Percentiles rank a stretch among this genome's conserved stretches.
These are phyloP conservation scores for Geranomyces michiganensis DNA, from an alignment of 192 early-diverging fungal genomes.

Conservation along the genomic window DNA sequence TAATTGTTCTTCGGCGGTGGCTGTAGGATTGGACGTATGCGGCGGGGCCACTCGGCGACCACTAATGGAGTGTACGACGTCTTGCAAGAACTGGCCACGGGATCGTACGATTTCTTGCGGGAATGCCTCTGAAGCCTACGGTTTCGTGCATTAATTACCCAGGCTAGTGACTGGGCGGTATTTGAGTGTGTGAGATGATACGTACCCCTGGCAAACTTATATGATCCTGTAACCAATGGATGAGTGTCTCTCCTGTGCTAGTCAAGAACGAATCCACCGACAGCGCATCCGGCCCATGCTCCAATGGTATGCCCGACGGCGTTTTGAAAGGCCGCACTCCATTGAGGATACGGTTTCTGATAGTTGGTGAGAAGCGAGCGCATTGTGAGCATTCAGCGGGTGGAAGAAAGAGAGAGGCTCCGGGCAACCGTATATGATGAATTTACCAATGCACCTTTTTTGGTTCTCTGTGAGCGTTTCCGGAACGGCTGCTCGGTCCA, in stretches of 20 bases:
- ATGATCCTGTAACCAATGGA: conserved; percentile 52
- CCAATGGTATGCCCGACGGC: conserved; percentile 47
- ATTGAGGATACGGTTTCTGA: conserved; percentile 38
- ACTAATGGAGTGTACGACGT: conserved; percentile 49
- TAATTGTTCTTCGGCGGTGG: conserved; percentile 33
- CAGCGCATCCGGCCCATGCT: conserved; percentile 18
- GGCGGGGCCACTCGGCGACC: conserved; percentile 16
- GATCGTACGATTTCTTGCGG: conserved; percentile 27
- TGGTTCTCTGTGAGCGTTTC: conserved; percentile 31
- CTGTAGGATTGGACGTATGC: background rate
- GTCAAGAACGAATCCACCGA: conserved; percentile 26
- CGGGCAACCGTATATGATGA: background rate
- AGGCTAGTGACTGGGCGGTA: too few relatives aligned
- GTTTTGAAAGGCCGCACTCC: conserved; percentile 36
- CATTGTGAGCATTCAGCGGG: background rate
- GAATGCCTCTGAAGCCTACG: conserved; percentile 34
- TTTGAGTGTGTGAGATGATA: too few relatives aligned
- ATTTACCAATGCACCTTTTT: conserved; percentile 27
- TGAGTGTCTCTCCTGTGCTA: conserved; percentile 32
- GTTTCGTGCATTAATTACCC: too few relatives aligned
- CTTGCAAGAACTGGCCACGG: conserved; percentile 35
- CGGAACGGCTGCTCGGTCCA: conserved; percentile 10
- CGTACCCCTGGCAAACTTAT: background rate
- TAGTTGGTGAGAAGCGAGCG: background rate
- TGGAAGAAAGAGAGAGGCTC: too few relatives aligned